Conservation (phyloP, 2,329 filamentous ascomycete species). For the Pseudopyrenochaeta lycopersici region DNA sequence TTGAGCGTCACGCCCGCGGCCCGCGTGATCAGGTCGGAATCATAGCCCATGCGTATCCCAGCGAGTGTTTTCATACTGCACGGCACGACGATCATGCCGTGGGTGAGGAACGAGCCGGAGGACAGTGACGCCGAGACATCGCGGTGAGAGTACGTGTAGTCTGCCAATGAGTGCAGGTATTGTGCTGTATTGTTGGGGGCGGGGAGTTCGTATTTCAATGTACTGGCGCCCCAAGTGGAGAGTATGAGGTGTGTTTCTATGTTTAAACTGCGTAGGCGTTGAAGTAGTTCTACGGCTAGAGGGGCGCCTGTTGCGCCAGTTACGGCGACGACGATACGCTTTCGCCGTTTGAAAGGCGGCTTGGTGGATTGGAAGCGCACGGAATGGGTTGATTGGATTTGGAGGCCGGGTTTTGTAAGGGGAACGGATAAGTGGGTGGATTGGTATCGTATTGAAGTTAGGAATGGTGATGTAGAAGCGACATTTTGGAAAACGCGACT, state of each 20-base stretch:
- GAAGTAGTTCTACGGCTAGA: conserved; percentile 54
- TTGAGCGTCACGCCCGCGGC: conserved; percentile 60
- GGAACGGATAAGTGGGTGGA: neutral
- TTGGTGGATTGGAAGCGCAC: neutral
- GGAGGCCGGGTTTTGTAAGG: neutral
- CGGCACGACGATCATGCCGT: conserved; percentile 59
- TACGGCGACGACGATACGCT: conserved; percentile 57
- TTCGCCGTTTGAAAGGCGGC: conserved; percentile 2
- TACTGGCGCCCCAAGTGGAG: conserved; percentile 60
- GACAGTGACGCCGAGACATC: conserved; percentile 56
- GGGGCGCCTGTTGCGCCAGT: conserved; percentile 61
- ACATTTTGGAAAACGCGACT: neutral
- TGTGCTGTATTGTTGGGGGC: conserved; percentile 3
- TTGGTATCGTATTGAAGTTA: neutral
- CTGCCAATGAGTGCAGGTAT: conserved; percentile 10
- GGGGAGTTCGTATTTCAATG: conserved; percentile 31
- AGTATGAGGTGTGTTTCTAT: conserved; percentile 55
- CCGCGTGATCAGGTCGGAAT: conserved; percentile 57
- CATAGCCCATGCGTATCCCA: conserved; percentile 52
- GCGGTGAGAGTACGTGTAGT: conserved; percentile 47
- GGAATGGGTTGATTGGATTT: neutral
- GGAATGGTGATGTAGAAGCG: neutral
- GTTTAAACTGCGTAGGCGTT: conserved; percentile 44
- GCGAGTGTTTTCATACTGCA: conserved; percentile 62
- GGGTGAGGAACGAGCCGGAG: conserved; percentile 55